Evolutionary conservation across 768 basidiomycete species (phyloP).

Genomic region (Termitomyces sp.): DNA sequence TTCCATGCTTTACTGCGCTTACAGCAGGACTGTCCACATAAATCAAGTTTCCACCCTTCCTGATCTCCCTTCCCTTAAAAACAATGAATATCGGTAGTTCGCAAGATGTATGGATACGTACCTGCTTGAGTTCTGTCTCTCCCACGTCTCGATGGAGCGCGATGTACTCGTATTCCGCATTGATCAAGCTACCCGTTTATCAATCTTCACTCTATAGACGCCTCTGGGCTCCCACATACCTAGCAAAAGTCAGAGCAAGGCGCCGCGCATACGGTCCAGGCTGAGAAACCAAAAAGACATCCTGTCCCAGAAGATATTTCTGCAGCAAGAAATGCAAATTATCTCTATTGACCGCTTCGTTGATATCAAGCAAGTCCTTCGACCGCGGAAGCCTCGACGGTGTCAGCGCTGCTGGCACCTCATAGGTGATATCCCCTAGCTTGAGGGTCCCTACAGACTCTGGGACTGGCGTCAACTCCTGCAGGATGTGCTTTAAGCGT

Average conservation of each 20-base stretch:
- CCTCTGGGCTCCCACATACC: conserved; percentile 23
- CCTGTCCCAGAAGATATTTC: conserved; percentile 64
- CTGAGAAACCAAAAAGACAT: conserved; percentile 61
- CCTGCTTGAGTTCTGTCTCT: conserved; percentile 70
- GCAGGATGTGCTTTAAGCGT: conserved; percentile 45
- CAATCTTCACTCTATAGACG: neutral
- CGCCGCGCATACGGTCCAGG: conserved; percentile 64
- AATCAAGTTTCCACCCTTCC: conserved; percentile 54
- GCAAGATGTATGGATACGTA: conserved; percentile 12
- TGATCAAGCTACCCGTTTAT: conserved; percentile 42
- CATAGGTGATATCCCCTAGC: conserved; percentile 51
- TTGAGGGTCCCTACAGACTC: conserved; percentile 48
- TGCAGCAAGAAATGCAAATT: conserved; percentile 64
- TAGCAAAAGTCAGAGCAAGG: conserved; percentile 59
- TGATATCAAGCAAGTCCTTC: conserved; percentile 41
- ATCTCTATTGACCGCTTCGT: conserved; percentile 47
- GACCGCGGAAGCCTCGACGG: conserved; percentile 47
- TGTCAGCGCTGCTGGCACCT: conserved; percentile 42
- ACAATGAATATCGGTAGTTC: neutral
- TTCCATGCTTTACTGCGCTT: conserved; percentile 59
- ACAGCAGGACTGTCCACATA: conserved; percentile 68
- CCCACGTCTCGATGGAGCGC: conserved; percentile 64
- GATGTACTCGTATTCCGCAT: conserved; percentile 66
- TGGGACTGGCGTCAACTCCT: conserved; percentile 34
- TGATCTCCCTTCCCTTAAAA: conserved; percentile 52